Conservation (phyloP, 163 green algal species). For the Volvox carteri region DNA sequence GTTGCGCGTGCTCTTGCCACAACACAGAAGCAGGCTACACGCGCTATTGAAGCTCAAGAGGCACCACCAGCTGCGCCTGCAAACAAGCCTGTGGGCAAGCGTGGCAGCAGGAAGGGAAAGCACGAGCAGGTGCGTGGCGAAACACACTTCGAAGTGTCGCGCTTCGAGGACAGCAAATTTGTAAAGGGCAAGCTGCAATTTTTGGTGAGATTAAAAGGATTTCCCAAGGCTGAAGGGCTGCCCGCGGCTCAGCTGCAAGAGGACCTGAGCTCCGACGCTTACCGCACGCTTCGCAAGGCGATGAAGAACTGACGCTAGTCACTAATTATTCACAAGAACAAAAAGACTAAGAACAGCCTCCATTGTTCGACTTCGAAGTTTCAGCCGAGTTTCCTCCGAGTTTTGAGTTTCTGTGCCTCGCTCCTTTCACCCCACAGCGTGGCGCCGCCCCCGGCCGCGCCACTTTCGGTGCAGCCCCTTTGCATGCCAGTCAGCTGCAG, state of each 20-base stretch:
- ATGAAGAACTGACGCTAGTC: constrained; percentile 30
- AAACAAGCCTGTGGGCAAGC: constrained; percentile 33
- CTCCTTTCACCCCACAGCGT: too few species aligned
- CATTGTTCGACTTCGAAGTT: not conserved
- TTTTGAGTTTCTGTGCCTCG: too few species aligned
- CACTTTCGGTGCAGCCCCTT: too few species aligned
- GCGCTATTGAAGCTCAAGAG: constrained; percentile 12
- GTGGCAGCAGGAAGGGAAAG: constrained; percentile 17
- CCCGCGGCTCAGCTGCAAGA: constrained; percentile 15
- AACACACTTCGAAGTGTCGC: constrained; percentile 21
- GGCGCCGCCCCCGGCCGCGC: too few species aligned
- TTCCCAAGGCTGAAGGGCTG: constrained; percentile 14
- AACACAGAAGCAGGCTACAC: constrained; percentile 14
- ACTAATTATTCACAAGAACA: not conserved
- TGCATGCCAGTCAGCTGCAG: too few species aligned
- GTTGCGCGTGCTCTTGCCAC: constrained; percentile 20
- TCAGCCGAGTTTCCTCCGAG: constrained; percentile 1
- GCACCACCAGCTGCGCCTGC: constrained; percentile 8
- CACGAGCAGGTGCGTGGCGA: constrained; percentile 34
- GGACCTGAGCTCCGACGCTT: constrained; percentile 21
- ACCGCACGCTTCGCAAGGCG: constrained; percentile 17
- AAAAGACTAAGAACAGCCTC: not conserved
- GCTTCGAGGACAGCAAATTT: constrained; percentile 29
- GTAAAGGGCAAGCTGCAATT: constrained; percentile 8
- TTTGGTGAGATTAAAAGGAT: constrained; percentile 12